A percentile compares a stretch with the other conserved stretches of the same genome.
Evolutionary conservation across 805 yeast genomes (phyloP).

Genomic region (Zygoascus tannicola): DNA sequence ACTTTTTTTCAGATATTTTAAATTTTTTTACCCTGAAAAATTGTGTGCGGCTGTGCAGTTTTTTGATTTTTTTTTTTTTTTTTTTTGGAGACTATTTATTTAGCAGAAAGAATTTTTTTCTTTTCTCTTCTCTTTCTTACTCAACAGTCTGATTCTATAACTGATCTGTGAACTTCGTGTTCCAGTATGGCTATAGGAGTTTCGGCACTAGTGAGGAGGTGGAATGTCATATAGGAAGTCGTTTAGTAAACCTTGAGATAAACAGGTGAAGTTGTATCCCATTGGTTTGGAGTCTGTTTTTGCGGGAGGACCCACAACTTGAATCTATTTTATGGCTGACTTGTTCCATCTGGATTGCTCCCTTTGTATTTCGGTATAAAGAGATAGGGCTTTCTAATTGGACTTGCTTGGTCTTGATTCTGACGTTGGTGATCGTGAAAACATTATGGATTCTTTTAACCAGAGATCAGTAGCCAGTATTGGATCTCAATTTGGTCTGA

Average conservation of each 20-base stretch:
- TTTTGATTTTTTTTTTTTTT: slow-evolving; percentile 2
- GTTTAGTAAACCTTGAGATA: not conserved
- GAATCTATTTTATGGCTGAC: not conserved
- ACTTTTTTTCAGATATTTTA: too few relatives aligned
- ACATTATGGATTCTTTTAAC: not conserved
- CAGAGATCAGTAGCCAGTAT: not conserved
- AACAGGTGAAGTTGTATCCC: not conserved
- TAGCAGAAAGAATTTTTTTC: slow-evolving; percentile 3
- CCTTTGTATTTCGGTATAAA: not conserved
- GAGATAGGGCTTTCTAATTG: slow-evolving; percentile 1
- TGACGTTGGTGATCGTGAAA: not conserved
- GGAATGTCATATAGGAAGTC: slow-evolving; percentile 13
- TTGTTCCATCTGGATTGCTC: not conserved
- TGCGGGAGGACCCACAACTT: not conserved
- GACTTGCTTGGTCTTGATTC: not conserved
- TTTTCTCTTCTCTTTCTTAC: slow-evolving; percentile 8
- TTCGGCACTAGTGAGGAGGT: slow-evolving; percentile 30
- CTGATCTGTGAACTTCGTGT: slow-evolving; percentile 11
- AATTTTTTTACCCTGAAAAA: not conserved
- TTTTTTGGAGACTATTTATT: slow-evolving; percentile 3
- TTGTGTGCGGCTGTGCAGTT: not conserved
- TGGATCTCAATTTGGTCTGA: too few relatives aligned
- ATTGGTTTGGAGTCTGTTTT: not conserved
- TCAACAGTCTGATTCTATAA: not conserved
- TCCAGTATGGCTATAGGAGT: slow-evolving; percentile 4